phyloP scores from a whole-genome alignment of 805 yeast genomes.

The Candida silvicultrix region DNA sequence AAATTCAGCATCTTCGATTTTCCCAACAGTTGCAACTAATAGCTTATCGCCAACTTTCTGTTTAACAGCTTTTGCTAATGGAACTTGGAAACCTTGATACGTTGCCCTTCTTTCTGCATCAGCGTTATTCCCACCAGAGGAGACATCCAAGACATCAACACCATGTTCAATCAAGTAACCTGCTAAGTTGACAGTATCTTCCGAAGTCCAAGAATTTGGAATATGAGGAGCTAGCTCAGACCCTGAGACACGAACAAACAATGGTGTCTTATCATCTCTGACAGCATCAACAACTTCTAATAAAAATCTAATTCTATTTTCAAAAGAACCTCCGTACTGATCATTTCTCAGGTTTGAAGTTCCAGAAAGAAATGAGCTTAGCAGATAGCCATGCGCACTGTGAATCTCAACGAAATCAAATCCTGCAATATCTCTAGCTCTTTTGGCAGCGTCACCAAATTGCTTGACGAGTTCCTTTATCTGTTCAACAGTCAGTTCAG shows the following conservation, averaged over 20 bases:
- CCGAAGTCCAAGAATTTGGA: conserved; percentile 35
- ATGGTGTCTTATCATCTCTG: conserved; percentile 35
- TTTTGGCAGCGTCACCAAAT: conserved; percentile 40
- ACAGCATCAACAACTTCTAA: conserved; percentile 40
- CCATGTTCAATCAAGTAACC: conserved; percentile 35
- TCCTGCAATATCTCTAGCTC: conserved; percentile 43
- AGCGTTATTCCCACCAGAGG: conserved; percentile 44
- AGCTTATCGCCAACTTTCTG: conserved; percentile 35
- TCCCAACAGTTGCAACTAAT: conserved; percentile 43
- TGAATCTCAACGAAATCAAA: conserved; percentile 60
- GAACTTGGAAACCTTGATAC: conserved; percentile 29
- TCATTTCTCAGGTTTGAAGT: conserved; percentile 46
- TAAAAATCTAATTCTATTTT: conserved; percentile 45
- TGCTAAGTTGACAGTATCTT: conserved; percentile 37
- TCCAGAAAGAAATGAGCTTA: conserved; percentile 39
- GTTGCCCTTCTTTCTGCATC: conserved; percentile 24
- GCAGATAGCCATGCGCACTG: conserved; percentile 52
- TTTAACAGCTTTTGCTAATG: conserved; percentile 36
- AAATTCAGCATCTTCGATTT: conserved; percentile 26
- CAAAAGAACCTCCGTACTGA: conserved; percentile 53
- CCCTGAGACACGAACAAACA: conserved; percentile 43
- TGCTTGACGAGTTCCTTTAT: conserved; percentile 32
- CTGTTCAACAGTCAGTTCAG: conserved; percentile 37
- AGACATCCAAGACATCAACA: conserved; percentile 47
- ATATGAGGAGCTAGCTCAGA: conserved; percentile 28